Evolutionary conservation across 1,284 basidiomycete species (phyloP).

Genomic region (Sporisorium sorghi): DNA sequence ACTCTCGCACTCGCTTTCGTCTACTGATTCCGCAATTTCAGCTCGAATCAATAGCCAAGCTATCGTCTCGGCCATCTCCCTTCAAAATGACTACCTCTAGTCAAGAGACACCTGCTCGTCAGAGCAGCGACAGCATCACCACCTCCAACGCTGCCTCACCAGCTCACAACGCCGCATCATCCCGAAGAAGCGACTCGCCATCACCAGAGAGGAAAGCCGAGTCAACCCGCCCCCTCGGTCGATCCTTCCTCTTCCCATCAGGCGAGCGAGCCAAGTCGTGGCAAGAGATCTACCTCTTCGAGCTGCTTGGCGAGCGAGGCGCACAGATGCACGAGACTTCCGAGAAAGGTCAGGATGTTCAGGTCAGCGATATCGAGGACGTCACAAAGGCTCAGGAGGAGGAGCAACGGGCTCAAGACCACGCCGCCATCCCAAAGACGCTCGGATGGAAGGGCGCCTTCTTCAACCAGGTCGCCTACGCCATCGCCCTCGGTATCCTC

Average conservation of each 20-base stretch:
- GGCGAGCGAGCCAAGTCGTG: slow-evolving; percentile 47
- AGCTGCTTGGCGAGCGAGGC: slow-evolving; percentile 38
- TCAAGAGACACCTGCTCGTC: slow-evolving; percentile 26
- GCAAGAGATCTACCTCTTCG: slow-evolving; percentile 53
- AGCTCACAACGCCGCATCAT: slow-evolving; percentile 8
- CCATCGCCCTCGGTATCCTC: slow-evolving; percentile 61
- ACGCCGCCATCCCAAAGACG: slow-evolving; percentile 49
- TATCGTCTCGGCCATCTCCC: neutral
- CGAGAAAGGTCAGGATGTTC: slow-evolving; percentile 45
- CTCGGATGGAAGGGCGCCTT: slow-evolving; percentile 60
- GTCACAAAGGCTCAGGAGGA: slow-evolving; percentile 29
- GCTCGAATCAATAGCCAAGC: neutral
- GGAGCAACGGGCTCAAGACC: slow-evolving; percentile 23
- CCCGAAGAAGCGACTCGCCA: slow-evolving; percentile 28
- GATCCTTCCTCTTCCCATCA: slow-evolving; percentile 51
- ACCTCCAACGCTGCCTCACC: slow-evolving; percentile 21
- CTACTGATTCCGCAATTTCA: neutral
- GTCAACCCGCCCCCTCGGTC: slow-evolving; percentile 24
- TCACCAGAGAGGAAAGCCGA: slow-evolving; percentile 35
- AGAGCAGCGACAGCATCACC: slow-evolving; percentile 43
- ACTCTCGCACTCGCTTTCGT: neutral
- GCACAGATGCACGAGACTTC: slow-evolving; percentile 35
- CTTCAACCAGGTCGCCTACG: slow-evolving; percentile 60
- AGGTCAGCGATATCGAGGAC: slow-evolving; percentile 48
- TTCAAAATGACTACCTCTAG: slow-evolving; percentile 22